Percentiles rank a stretch among this genome's conserved stretches.
Conservation (phyloP, 257 asterid genomes). For the Fraxinus americana region DNA sequence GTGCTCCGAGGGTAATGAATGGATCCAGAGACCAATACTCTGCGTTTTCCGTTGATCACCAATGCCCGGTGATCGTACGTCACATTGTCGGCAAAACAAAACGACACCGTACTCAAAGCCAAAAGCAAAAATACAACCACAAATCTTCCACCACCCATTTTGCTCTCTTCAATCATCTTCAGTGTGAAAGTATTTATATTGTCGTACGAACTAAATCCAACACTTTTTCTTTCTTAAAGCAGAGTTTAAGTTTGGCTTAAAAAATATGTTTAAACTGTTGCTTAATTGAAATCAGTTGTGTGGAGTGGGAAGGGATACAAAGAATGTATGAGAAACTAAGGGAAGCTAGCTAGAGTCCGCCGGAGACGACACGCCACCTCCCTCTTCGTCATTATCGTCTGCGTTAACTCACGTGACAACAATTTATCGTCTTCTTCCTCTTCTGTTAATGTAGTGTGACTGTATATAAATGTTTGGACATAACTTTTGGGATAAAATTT, state of each 20-base stretch:
- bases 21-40: conserved; percentile 66
- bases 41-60: conserved; percentile 61
- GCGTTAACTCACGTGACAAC: conserved; percentile 27
- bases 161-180: background rate
- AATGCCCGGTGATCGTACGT: conserved; percentile 79
- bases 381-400: background rate
- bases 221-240: background rate
- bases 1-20: conserved; percentile 86
- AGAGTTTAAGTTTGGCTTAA: background rate
- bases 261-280: background rate
- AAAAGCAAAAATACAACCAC: conserved; percentile 28
- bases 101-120: conserved; percentile 38
- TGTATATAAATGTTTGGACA: background rate
- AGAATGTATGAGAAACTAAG: background rate
- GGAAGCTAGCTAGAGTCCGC: conserved; percentile 29
- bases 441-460: background rate
- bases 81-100: conserved; percentile 54
- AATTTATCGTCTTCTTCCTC: conserved; percentile 1
- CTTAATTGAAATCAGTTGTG: conserved; percentile 10
- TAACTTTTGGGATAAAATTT: background rate
- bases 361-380: conserved; percentile 41
- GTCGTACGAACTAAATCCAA: background rate
- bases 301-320: conserved; percentile 11
- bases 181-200: background rate
- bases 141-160: conserved; percentile 27